Evolutionary conservation across 192 early-diverging fungal species (phyloP).

Genomic region (Umbelopsis vinacea): DNA sequence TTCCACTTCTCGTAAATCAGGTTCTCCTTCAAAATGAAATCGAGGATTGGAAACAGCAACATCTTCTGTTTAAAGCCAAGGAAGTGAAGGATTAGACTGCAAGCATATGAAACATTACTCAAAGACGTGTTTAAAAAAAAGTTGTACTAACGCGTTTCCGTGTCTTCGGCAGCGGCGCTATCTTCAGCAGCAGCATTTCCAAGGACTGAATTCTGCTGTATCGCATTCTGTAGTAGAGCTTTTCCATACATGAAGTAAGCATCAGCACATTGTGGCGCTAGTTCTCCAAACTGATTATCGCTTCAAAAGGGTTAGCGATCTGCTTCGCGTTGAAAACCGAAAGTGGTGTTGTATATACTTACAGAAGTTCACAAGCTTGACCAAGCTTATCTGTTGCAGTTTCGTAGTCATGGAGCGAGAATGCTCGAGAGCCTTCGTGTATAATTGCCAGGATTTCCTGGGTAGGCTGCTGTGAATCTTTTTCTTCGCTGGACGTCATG

Average conservation of each 20-base stretch:
- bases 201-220: slow-evolving; percentile 75
- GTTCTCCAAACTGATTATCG: slow-evolving; percentile 65
- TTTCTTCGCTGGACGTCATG: neutral
- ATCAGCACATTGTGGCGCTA: slow-evolving; percentile 70
- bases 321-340: neutral
- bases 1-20: slow-evolving; percentile 48
- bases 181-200: slow-evolving; percentile 57
- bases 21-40: slow-evolving; percentile 72
- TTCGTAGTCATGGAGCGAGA: slow-evolving; percentile 66
- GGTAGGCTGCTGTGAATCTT: slow-evolving; percentile 4
- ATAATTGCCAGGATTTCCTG: neutral
- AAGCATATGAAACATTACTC: slow-evolving; percentile 6
- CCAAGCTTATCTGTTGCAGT: slow-evolving; percentile 67
- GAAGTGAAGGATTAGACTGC: slow-evolving; percentile 18
- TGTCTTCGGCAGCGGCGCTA: slow-evolving; percentile 34
- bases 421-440: slow-evolving; percentile 67
- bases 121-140: slow-evolving; percentile 22
- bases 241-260: slow-evolving; percentile 75
- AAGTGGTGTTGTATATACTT: slow-evolving; percentile 22
- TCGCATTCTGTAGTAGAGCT: slow-evolving; percentile 73
- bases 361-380: slow-evolving; percentile 70
- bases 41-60: slow-evolving; percentile 40
- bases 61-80: neutral
- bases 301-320: slow-evolving; percentile 34
- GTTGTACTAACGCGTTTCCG: slow-evolving; percentile 25